These are phyloP conservation scores for Dentipellis fragilis DNA, from an alignment of 768 basidiomycete species.

Conservation along the genomic window DNA sequence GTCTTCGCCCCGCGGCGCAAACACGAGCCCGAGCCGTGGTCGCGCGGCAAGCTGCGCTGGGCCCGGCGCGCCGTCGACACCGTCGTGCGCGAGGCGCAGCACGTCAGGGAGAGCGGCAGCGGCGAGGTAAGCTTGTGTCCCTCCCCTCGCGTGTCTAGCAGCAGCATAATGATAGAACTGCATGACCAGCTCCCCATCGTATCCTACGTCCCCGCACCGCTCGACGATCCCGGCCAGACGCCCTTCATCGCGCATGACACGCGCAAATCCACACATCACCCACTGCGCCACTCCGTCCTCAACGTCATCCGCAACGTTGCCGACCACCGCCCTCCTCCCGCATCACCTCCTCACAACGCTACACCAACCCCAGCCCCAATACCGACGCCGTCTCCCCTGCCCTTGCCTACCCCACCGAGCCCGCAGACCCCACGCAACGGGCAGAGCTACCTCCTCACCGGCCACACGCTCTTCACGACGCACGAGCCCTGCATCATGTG, in stretches of 20 bases:
- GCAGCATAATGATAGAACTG: not conserved
- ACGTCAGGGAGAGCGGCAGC: slow-evolving; percentile 23
- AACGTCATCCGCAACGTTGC: slow-evolving; percentile 65
- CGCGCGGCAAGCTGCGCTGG: slow-evolving; percentile 59
- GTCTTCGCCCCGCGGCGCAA: slow-evolving; percentile 60
- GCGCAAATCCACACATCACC: slow-evolving; percentile 55
- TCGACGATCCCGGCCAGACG: slow-evolving; percentile 21
- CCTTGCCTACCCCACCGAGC: not conserved
- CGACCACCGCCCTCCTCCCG: slow-evolving; percentile 31
- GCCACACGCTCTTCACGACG: slow-evolving; percentile 74
- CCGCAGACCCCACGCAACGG: slow-evolving; percentile 38
- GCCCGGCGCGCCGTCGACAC: slow-evolving; percentile 55
- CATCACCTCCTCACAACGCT: slow-evolving; percentile 14
- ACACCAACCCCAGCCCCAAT: slow-evolving; percentile 8
- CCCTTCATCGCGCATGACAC: slow-evolving; percentile 60
- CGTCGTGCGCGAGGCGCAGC: slow-evolving; percentile 39
- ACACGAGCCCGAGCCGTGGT: slow-evolving; percentile 60
- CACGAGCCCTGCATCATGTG: slow-evolving; percentile 99
- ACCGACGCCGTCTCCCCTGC: no score
- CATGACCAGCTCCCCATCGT: slow-evolving; percentile 59
- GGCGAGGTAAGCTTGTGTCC: slow-evolving; percentile 46
- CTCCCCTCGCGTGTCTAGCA: not conserved
- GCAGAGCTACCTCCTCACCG: slow-evolving; percentile 81
- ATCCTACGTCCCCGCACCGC: slow-evolving; percentile 54
- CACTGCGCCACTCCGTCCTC: slow-evolving; percentile 78